Base-by-base conservation (phyloP, 2,329 filamentous ascomycete genomes). In the Hymenoscyphus fructigenus region DNA sequence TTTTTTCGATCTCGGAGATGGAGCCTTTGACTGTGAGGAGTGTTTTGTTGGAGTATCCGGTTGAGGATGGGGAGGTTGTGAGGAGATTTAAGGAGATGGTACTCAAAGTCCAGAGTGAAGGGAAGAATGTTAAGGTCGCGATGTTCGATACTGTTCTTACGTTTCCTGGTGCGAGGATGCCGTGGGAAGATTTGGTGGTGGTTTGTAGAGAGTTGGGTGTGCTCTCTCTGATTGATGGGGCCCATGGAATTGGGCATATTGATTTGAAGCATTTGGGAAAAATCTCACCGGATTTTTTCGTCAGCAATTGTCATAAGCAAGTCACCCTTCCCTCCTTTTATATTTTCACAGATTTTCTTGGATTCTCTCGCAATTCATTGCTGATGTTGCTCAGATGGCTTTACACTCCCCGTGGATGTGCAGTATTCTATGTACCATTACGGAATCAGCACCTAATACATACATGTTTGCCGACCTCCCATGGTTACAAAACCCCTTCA, bases 261-360 rank as follows among this genome's bases (percentile, higher is more conserved):
- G 85, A 96, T 76, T 66, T 74, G 20, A 78, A 96, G 14, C 85
- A 96, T 75, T 77, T 97, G 9, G 70, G 75, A 0, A 76, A 78
- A 5, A 79, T 92, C 2, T 85, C 92, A 65, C 88, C 92, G 0
- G 93, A 97, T 77, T 97, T 96, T 78, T 92, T 96, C 74, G 85
- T 94, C 10, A 90, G 84, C 65, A 97, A 97, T 76, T 92, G 89
- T 72, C 91, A 96, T 79, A 96, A 96, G 81, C 97, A 93, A 92
- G 85, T 61, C 20, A 20, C 59, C 26, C 26, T 47, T 28, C 41
- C 17, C 20, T 41, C 20, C 15, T 12, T 23, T 7, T 15, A 1
- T n/a, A 53, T 41, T 57, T 23, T 26, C 5, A 1, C n/a, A 6
- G 17, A 44, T n/a, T 4, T 44, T n/a, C 44, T 23, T 50, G 44